Percentiles rank a stretch among this genome's conserved stretches.
phyloP scores from a whole-genome alignment of 768 basidiomycete species.

The Tylopilus rubrobrunneus region DNA sequence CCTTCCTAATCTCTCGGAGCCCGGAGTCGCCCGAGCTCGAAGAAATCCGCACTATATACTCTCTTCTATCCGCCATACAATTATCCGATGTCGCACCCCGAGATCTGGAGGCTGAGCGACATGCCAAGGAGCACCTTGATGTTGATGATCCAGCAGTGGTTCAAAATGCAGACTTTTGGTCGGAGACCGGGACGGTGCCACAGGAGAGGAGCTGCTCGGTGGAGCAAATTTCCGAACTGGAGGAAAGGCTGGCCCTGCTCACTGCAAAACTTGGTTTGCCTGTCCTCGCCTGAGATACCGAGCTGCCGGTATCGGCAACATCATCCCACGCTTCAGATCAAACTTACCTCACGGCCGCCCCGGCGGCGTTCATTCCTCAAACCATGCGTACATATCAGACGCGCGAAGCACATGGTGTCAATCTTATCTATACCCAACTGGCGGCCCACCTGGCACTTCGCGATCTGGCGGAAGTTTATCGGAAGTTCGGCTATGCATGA shows the following conservation, averaged over 20 bases:
- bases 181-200: constrained; percentile 16
- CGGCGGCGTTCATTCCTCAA: not conserved
- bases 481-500: not conserved
- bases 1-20: constrained; percentile 43
- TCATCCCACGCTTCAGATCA: too few relatives aligned
- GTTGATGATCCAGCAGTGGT: constrained; percentile 28
- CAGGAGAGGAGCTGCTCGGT: constrained; percentile 29
- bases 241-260: constrained; percentile 34
- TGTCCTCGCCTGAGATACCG: constrained; percentile 6
- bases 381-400: not conserved
- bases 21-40: constrained; percentile 20
- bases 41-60: constrained; percentile 52
- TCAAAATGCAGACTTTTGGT: constrained; percentile 34
- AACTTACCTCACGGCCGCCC: too few relatives aligned
- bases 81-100: constrained; percentile 71
- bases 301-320: not conserved
- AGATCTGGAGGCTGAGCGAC: constrained; percentile 75
- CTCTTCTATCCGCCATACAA: constrained; percentile 53
- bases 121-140: constrained; percentile 64
- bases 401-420: not conserved
- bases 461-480: not conserved
- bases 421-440: not conserved
- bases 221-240: constrained; percentile 40
- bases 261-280: constrained; percentile 31
- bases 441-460: not conserved